Conservation (phyloP, 192 early-diverging fungal genomes). For the Backusella macrospora region DNA sequence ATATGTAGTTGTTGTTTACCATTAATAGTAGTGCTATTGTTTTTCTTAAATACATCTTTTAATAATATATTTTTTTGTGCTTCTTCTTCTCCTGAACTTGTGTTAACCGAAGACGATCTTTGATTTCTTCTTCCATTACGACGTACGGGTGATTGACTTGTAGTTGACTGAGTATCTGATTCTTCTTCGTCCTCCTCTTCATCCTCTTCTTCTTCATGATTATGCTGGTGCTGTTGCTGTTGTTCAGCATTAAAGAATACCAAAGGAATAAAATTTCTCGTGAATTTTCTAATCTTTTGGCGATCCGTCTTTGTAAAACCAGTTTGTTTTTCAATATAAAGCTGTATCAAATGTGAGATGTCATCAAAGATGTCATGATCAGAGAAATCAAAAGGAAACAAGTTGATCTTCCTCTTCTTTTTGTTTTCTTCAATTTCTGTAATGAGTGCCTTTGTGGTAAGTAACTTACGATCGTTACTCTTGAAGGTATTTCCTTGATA, state of each 20-base stretch:
- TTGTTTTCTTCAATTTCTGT: slow-evolving; percentile 81
- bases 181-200: slow-evolving; percentile 52
- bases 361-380: slow-evolving; percentile 76
- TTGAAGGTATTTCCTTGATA: slow-evolving; percentile 93
- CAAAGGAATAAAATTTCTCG: slow-evolving; percentile 66
- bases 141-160: slow-evolving; percentile 17
- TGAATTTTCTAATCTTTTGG: slow-evolving; percentile 73
- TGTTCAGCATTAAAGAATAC: slow-evolving; percentile 62
- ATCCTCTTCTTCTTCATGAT: slow-evolving; percentile 48
- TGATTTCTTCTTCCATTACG: slow-evolving; percentile 25
- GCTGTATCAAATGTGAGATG: slow-evolving; percentile 70
- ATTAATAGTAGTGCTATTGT: background rate
- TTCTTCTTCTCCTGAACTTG: slow-evolving; percentile 9
- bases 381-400: slow-evolving; percentile 63
- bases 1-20: no score
- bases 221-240: slow-evolving; percentile 37
- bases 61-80: background rate
- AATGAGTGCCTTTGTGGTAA: slow-evolving; percentile 75
- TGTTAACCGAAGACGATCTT: background rate
- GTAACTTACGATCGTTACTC: slow-evolving; percentile 74
- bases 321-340: slow-evolving; percentile 64
- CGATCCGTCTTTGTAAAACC: slow-evolving; percentile 58
- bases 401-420: slow-evolving; percentile 58
- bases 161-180: slow-evolving; percentile 39
- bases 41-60: slow-evolving; percentile 25